These are phyloP conservation scores for Globisporangium polare DNA, from an alignment of 352 stramenopile species.

Conservation along the genomic window DNA sequence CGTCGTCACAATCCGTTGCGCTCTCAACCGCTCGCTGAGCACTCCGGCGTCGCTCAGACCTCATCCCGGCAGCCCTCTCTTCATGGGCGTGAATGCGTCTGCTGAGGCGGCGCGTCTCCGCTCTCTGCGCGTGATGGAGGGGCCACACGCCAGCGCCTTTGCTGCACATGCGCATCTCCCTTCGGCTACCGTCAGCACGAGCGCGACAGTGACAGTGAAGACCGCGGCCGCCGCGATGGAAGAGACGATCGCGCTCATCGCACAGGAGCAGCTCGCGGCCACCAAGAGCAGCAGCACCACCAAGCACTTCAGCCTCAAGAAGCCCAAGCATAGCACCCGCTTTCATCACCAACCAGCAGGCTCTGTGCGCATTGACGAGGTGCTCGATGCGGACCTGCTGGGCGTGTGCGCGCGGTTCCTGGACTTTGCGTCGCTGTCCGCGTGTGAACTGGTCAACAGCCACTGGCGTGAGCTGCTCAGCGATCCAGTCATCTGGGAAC, in stretches of 20 bases:
- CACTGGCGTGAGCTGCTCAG: slow-evolving; percentile 18
- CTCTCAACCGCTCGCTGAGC: too few relatives aligned
- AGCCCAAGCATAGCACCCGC: background rate
- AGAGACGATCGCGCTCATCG: background rate
- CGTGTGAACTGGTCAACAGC: slow-evolving; percentile 19
- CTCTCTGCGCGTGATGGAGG: background rate
- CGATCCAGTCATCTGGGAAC: slow-evolving; percentile 22
- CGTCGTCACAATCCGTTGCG: too few relatives aligned
- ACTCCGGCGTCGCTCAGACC: too few relatives aligned
- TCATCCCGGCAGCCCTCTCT: too few relatives aligned
- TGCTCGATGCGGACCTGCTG: slow-evolving; percentile 21
- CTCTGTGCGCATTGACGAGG: background rate
- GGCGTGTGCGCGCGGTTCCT: slow-evolving; percentile 21
- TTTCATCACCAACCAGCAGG: background rate
- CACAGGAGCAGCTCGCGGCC: background rate
- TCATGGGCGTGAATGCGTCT: background rate
- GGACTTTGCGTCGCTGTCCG: slow-evolving; percentile 22
- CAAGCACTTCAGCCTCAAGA: background rate
- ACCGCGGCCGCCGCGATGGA: background rate
- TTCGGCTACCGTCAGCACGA: background rate
- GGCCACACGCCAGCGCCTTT: background rate
- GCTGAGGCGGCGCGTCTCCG: background rate
- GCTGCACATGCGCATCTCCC: background rate
- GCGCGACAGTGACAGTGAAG: background rate
- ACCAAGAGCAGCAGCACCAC: background rate